Evolutionary conservation across 2,329 filamentous ascomycete species (phyloP).

Genomic region (Nemania diffusa): DNA sequence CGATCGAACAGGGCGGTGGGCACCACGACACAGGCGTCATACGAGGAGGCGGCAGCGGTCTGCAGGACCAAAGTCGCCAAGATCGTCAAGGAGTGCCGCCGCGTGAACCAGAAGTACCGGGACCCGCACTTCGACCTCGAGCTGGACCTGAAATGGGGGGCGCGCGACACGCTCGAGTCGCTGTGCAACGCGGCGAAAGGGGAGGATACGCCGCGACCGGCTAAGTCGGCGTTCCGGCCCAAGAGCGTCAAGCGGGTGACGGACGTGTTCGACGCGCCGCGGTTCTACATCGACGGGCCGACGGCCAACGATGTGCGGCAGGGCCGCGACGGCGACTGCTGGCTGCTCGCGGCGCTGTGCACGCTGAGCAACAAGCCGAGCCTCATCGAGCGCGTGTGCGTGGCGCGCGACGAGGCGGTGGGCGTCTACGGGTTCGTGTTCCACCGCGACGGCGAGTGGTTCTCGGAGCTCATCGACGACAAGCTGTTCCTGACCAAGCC

Average conservation of each 20-base stretch:
- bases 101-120: slow-evolving; percentile 85
- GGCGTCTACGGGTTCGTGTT: slow-evolving; percentile 91
- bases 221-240: slow-evolving; percentile 52
- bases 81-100: slow-evolving; percentile 73
- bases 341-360: slow-evolving; percentile 83
- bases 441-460: slow-evolving; percentile 80
- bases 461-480: slow-evolving; percentile 67
- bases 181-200: slow-evolving; percentile 51
- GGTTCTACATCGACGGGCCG: slow-evolving; percentile 81
- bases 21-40: slow-evolving; percentile 70
- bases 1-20: slow-evolving; percentile 64
- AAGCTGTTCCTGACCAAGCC: slow-evolving; percentile 67
- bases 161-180: slow-evolving; percentile 61
- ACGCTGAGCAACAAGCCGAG: slow-evolving; percentile 78
- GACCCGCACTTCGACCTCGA: slow-evolving; percentile 91
- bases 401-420: slow-evolving; percentile 75
- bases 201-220: background rate
- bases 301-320: slow-evolving; percentile 82
- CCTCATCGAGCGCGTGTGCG: slow-evolving; percentile 78
- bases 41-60: slow-evolving; percentile 75
- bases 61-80: slow-evolving; percentile 73
- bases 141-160: slow-evolving; percentile 72
- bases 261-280: slow-evolving; percentile 80
- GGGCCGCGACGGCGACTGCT: slow-evolving; percentile 83
- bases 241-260: slow-evolving; percentile 73